Base-by-base conservation (phyloP, 75 land plant genomes). In the Selaginella moellendorffii region DNA sequence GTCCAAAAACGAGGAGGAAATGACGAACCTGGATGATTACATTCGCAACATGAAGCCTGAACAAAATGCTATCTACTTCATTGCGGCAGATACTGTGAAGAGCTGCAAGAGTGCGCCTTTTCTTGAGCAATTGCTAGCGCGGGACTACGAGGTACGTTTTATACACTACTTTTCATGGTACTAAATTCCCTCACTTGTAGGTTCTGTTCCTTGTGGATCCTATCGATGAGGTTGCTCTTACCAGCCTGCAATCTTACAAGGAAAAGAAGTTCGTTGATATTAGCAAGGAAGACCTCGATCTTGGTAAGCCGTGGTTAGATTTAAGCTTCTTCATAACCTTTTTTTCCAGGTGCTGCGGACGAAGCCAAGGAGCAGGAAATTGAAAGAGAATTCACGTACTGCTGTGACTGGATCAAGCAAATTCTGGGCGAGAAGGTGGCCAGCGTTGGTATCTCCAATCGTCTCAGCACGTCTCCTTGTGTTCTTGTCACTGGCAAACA, bases 381-480 rank as follows among this genome's bases (percentile, higher is more conserved):
- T 17, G 80, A 83, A 68, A 83, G 85, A 63, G 96, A 88, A 31
- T 88, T 63, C 66, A 75, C 69, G 36, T 70, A 77, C 24, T 72
- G 88, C 1, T 93, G 98, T 74, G 98, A 93, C 65, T 93, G 96
- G 96, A 83, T 93, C 72, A 93, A 93, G 79, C 87, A 85, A 68
- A 85, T 79, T 54, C 85, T 93, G 28, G 98, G 98, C 51, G 98
- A 93, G 2, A 85, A 83, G 78, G 96, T 93, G 2, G 87, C 98
- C 1, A 93, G 88, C 64, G 98, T 93, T 25, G 73, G 82, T 71
- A 64, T 93, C 10, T 93, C 98, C 27, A 88, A 88, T 72, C 90
- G 98, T 30, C 69, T 88, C 18, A 85, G 83, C 74, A 79, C 98
- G 20, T 85, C 90, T n/a, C 98, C 98, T 1, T 93, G 98, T 74